Evolutionary conservation across 192 early-diverging fungal species (phyloP), one percentile per base, ranked within the genome.

Genomic region (Rhizoclosmatium sp.): DNA sequence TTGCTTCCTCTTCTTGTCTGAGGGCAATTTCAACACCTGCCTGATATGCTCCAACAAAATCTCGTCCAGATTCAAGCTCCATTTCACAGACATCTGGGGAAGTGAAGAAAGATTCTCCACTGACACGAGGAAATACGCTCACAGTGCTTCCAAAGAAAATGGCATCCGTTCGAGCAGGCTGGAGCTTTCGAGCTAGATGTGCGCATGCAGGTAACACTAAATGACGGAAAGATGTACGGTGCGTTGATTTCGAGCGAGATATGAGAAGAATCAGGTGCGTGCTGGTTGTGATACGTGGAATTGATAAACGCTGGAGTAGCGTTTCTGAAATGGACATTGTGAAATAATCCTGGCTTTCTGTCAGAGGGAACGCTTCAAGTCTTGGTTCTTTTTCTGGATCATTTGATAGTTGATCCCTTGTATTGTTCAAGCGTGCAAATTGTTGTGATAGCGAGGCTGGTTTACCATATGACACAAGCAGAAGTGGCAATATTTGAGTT

Each of bases 61-160:
- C 42, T 44, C 40, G 39, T 44, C 67, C 67, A 23, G 7, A 12
- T 47, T 69, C 42, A 12, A 69, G 67, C 46, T 69, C 46, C 67
- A 69, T 69, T 47, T 44, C 67, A 9, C 10, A 5, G 9, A 47
- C 46, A 9, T 69, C 19, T 2, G 7, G 40, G 67, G 40, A 4
- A 9, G 14, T 14, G 45, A 69, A 69, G 44, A 69, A 69, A 2
- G 41, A 40, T 16, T 44, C 46, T 12, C 12, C 23, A 58, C n/a
- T 10, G 3, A 69, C 45, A 47, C 23, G 7, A 10, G 67, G 40
- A 0, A 46, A 47, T 14, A 16, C 12, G 40, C 14, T 47, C 2
- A 69, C 67, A 7, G 67, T 69, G 45, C 42, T 46, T 12, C 67
- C 67, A 47, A 69, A 69, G 46, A 69, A 69, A 21, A 69, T 47